Evolutionary conservation across 2,329 filamentous ascomycete genomes (phyloP).

Genomic region (Claviceps sp.): DNA sequence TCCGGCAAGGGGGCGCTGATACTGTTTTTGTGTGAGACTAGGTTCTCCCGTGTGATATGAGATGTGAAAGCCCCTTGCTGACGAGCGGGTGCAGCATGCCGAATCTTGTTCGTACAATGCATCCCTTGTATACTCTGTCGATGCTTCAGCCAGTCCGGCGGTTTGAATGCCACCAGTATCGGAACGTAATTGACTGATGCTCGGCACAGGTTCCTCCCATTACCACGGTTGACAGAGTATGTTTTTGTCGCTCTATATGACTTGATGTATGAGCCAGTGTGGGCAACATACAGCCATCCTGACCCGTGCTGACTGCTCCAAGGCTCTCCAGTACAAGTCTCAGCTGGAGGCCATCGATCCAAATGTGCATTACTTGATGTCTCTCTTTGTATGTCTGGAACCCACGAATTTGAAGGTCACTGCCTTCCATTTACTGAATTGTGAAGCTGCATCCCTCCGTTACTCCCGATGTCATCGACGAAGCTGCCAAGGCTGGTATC

Average conservation of each 20-base stretch:
- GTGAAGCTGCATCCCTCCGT: constrained; percentile 43
- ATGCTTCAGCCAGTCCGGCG: neutral
- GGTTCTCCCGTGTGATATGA: neutral
- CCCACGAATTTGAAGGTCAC: neutral
- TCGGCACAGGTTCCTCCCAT: constrained; percentile 33
- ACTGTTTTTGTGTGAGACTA: constrained; percentile 35
- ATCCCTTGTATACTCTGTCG: neutral
- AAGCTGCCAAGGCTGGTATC: constrained; percentile 61
- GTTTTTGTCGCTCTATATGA: constrained; percentile 1
- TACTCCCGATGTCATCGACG: constrained; percentile 55
- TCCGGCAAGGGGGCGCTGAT: constrained; percentile 50
- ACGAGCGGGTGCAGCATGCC: constrained; percentile 30
- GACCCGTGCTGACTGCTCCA: constrained; percentile 15
- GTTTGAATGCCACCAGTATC: neutral
- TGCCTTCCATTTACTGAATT: neutral
- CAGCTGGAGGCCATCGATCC: constrained; percentile 47
- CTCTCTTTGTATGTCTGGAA: constrained; percentile 16
- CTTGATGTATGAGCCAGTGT: neutral
- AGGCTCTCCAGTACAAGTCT: constrained; percentile 53
- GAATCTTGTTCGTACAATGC: constrained; percentile 35
- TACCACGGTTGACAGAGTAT: constrained; percentile 34
- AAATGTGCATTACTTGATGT: constrained; percentile 59
- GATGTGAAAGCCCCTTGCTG: neutral
- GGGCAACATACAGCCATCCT: neutral
- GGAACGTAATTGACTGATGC: neutral